Evolutionary conservation across 306 rosid genomes (phyloP).

Genomic region (Alnus glutinosa): DNA sequence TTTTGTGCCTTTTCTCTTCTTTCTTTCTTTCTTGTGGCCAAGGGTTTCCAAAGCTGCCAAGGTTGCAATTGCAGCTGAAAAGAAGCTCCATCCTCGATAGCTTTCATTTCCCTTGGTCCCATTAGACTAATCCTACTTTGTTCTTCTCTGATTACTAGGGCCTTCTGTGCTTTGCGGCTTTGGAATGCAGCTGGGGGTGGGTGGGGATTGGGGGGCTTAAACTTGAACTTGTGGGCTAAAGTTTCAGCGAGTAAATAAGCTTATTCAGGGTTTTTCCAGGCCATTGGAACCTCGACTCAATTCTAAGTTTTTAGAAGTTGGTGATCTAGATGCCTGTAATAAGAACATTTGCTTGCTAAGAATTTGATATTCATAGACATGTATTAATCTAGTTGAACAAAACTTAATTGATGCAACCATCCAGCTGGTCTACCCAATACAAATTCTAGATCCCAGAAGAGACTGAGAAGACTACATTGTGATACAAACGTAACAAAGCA

Average conservation of each 20-base stretch:
- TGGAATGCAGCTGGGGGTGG: too few relatives aligned
- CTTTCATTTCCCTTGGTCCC: too few relatives aligned
- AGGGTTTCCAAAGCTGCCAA: too few relatives aligned
- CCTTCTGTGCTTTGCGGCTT: too few relatives aligned
- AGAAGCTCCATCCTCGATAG: too few relatives aligned
- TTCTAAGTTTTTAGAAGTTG: neutral
- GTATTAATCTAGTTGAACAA: neutral
- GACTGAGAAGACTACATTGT: neutral
- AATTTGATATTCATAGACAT: neutral
- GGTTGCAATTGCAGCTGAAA: too few relatives aligned
- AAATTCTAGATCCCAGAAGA: neutral
- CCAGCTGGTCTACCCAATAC: neutral
- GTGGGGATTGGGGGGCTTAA: neutral
- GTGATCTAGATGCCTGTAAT: neutral
- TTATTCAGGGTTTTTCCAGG: neutral
- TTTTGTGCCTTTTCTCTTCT: too few relatives aligned
- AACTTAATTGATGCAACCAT: neutral
- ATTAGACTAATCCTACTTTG: too few relatives aligned
- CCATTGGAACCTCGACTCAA: neutral
- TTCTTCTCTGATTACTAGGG: neutral
- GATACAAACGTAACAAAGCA: constrained; percentile 3
- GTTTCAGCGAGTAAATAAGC: neutral
- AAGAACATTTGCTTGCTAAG: neutral
- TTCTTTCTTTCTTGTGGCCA: too few relatives aligned
- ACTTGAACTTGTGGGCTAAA: neutral